These are phyloP conservation scores for Podila epigama DNA, from an alignment of 192 early-diverging fungal species.

Conservation along the genomic window DNA sequence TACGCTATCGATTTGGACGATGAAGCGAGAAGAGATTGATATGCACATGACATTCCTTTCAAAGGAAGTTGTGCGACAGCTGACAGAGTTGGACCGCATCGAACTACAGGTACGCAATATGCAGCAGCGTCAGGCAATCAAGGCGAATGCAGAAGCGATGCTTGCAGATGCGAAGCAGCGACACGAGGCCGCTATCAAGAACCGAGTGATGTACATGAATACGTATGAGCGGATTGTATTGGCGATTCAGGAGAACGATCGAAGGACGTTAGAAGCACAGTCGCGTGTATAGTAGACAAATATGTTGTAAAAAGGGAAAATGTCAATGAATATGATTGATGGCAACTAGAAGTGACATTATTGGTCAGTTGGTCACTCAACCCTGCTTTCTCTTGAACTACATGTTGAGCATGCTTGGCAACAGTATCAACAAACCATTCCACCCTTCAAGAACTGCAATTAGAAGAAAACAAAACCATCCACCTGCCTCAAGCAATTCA, in stretches of 20 bases:
- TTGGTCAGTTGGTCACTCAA: too few relatives aligned
- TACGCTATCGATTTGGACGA: constrained; percentile 25
- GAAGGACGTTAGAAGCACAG: too few relatives aligned
- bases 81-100: constrained; percentile 19
- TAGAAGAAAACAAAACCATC: too few relatives aligned
- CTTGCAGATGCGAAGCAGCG: constrained; percentile 12
- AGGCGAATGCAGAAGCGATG: constrained; percentile 5
- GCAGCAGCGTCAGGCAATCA: background rate
- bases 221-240: constrained; percentile 10
- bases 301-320: too few relatives aligned
- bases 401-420: too few relatives aligned
- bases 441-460: too few relatives aligned
- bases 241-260: constrained; percentile 25
- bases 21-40: constrained; percentile 20
- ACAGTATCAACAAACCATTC: too few relatives aligned
- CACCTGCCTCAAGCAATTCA: too few relatives aligned
- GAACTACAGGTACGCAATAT: constrained; percentile 12
- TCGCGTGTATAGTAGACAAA: too few relatives aligned
- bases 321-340: too few relatives aligned
- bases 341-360: too few relatives aligned
- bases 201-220: constrained; percentile 20
- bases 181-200: constrained; percentile 1
- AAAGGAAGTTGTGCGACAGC: constrained; percentile 15
- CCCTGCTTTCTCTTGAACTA: too few relatives aligned
- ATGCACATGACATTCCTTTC: constrained; percentile 20